These are phyloP conservation scores for Sphagnum fallax DNA, from an alignment of 228 moss, liverwort and hornwort genomes.

Conservation along the genomic window DNA sequence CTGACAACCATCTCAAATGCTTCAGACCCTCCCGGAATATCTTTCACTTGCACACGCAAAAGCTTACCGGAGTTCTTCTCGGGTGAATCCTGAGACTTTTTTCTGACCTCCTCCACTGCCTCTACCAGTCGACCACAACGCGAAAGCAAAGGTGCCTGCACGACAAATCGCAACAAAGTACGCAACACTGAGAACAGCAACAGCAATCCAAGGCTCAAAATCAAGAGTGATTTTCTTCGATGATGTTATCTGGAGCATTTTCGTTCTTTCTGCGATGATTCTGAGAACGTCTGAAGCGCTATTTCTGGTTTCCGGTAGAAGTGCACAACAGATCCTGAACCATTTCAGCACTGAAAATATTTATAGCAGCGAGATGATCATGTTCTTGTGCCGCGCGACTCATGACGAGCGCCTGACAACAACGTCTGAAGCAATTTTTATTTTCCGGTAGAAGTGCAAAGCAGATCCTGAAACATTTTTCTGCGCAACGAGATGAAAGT, in stretches of 20 bases:
- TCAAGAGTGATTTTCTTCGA: not conserved
- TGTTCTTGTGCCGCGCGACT: too few relatives aligned
- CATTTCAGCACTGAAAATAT: too few relatives aligned
- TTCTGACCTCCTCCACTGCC: conserved; percentile 49
- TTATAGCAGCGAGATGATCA: too few relatives aligned
- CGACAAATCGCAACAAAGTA: not conserved
- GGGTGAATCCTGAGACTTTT: conserved; percentile 21
- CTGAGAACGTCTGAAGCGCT: too few relatives aligned
- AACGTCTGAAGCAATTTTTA: too few relatives aligned
- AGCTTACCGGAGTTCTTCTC: conserved; percentile 12
- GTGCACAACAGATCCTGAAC: too few relatives aligned
- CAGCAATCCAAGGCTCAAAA: not conserved
- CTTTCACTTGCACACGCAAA: conserved; percentile 59
- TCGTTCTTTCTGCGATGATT: not conserved
- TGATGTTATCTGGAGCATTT: not conserved
- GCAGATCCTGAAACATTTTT: too few relatives aligned
- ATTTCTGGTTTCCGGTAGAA: too few relatives aligned
- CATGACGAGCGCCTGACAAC: too few relatives aligned
- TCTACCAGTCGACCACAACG: conserved; percentile 57
- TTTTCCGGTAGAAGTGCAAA: too few relatives aligned
- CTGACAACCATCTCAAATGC: conserved; percentile 74
- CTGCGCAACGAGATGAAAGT: too few relatives aligned
- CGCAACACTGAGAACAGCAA: not conserved
- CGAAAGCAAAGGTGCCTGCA: conserved; percentile 55
- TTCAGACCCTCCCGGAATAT: conserved; percentile 73